phyloP scores from a whole-genome alignment of 164 flowering plant species.

The Pachysandra terminalis region DNA sequence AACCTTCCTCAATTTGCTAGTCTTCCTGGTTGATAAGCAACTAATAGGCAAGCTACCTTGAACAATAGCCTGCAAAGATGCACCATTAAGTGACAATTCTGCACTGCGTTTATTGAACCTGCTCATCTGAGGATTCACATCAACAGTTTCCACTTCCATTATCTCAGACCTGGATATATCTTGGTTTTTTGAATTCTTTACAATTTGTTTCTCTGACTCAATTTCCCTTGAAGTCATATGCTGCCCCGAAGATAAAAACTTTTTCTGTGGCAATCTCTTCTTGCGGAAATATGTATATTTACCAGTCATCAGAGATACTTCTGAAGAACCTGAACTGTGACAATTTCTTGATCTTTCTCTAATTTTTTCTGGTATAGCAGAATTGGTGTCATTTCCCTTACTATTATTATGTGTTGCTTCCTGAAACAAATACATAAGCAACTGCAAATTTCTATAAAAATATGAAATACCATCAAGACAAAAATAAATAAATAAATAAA shows the following conservation, averaged over 20 bases:
- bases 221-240: slow-evolving; percentile 14
- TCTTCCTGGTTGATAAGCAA: slow-evolving; percentile 16
- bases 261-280: slow-evolving; percentile 43
- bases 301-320: slow-evolving; percentile 26
- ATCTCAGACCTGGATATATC: slow-evolving; percentile 8
- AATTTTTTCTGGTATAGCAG: slow-evolving; percentile 19
- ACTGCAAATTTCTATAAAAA: background rate
- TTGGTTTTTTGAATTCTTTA: slow-evolving; percentile 29
- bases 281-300: slow-evolving; percentile 55
- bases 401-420: slow-evolving; percentile 16
- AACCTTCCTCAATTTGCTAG: slow-evolving; percentile 17
- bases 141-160: slow-evolving; percentile 19
- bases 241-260: slow-evolving; percentile 29
- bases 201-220: slow-evolving; percentile 13
- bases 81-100: slow-evolving; percentile 15
- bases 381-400: slow-evolving; percentile 15
- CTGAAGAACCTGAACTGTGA: slow-evolving; percentile 19
- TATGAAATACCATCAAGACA: background rate
- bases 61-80: slow-evolving; percentile 9
- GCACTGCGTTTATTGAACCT: slow-evolving; percentile 13
- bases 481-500: slow-evolving; percentile 4
- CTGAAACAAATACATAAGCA: slow-evolving; percentile 27
- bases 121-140: slow-evolving; percentile 16
- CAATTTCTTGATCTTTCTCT: slow-evolving; percentile 22
- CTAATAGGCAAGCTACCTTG: slow-evolving; percentile 14